A percentile compares a stretch with the other conserved stretches of the same genome.
Evolutionary conservation across 192 early-diverging fungal genomes (phyloP).

Genomic region (Backusella psychrophila): DNA sequence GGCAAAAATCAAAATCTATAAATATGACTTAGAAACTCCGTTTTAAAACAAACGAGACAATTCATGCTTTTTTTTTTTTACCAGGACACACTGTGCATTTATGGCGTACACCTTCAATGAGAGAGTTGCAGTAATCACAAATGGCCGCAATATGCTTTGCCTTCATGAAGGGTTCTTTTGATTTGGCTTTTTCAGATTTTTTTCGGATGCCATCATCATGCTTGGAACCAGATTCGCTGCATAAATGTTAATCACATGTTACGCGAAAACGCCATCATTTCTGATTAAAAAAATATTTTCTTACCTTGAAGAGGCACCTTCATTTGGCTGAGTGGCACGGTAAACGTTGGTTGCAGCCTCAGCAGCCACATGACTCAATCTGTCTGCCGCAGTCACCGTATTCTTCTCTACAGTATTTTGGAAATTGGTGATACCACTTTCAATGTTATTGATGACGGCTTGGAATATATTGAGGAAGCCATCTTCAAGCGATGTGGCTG

Average conservation of each 20-base stretch:
- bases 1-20: slow-evolving; percentile 56
- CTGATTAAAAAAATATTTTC: too few relatives aligned
- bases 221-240: slow-evolving; percentile 26
- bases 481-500: background rate
- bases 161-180: background rate
- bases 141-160: background rate
- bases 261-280: slow-evolving; percentile 43
- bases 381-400: background rate
- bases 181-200: background rate
- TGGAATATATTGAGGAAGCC: background rate
- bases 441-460: slow-evolving; percentile 4
- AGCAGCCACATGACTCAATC: background rate
- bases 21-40: background rate
- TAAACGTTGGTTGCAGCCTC: background rate
- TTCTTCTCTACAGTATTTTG: background rate
- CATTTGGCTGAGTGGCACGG: background rate
- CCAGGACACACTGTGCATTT: slow-evolving; percentile 52
- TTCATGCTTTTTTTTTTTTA: slow-evolving; percentile 4
- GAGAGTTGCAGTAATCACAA: slow-evolving; percentile 57
- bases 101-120: slow-evolving; percentile 54
- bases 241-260: slow-evolving; percentile 48
- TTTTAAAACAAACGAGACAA: background rate
- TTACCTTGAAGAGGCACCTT: background rate
- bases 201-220: slow-evolving; percentile 2
- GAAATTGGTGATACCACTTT: background rate